A percentile compares a stretch with the other conserved stretches of the same genome.
phyloP scores from a whole-genome alignment of 106 monocot species.

The Acorus calamus region DNA sequence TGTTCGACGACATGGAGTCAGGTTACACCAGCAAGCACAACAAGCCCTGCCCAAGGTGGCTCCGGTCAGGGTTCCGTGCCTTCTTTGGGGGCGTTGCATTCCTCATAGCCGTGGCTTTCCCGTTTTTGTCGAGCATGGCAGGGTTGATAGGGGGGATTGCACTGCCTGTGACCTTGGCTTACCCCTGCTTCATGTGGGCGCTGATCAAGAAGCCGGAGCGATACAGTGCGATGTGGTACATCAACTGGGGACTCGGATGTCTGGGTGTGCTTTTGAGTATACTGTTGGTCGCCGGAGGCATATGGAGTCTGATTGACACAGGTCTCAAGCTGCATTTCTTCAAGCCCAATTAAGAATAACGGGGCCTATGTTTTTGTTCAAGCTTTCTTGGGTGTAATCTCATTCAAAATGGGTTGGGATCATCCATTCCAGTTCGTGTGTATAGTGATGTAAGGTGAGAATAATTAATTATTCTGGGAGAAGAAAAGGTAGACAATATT shows the following conservation, averaged over 20 bases:
- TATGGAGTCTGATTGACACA: slow-evolving; percentile 50
- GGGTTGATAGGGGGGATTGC: slow-evolving; percentile 67
- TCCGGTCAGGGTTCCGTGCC: slow-evolving; percentile 35
- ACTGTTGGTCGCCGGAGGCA: slow-evolving; percentile 34
- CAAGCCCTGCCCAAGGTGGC: slow-evolving; percentile 65
- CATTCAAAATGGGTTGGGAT: too few species aligned
- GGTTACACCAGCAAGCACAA: slow-evolving; percentile 50
- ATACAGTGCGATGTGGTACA: slow-evolving; percentile 45
- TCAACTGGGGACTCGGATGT: slow-evolving; percentile 59
- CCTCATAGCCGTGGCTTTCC: slow-evolving; percentile 60
- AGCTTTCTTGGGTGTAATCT: too few species aligned
- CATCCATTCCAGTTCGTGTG: too few species aligned
- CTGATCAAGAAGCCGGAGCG: slow-evolving; percentile 51
- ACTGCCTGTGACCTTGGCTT: slow-evolving; percentile 68
- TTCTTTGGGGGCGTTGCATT: slow-evolving; percentile 42
- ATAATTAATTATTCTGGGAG: too few species aligned
- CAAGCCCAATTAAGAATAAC: slow-evolving; percentile 26
- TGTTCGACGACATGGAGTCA: slow-evolving; percentile 63
- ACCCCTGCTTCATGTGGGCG: slow-evolving; percentile 90
- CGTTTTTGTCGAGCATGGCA: slow-evolving; percentile 61
- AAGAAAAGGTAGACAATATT: too few species aligned
- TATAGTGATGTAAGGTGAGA: too few species aligned
- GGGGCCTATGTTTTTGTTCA: too few species aligned
- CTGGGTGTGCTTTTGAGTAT: slow-evolving; percentile 59
- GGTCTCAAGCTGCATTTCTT: slow-evolving; percentile 78